These are phyloP conservation scores for Candida tammaniensis DNA, from an alignment of 805 yeast genomes.

Conservation along the genomic window DNA sequence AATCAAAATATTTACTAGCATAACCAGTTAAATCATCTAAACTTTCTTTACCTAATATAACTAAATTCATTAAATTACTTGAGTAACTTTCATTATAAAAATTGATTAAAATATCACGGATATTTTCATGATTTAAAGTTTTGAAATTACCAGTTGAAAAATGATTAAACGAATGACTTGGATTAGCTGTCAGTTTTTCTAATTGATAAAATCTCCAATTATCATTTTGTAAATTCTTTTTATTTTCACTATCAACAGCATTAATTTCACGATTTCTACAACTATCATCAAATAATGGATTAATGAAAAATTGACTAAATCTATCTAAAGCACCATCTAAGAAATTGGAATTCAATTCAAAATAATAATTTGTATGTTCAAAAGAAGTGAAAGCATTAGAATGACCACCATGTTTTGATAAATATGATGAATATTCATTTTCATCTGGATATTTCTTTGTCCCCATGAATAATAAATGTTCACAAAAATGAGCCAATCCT, in stretches of 20 bases:
- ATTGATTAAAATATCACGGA: constrained; percentile 75
- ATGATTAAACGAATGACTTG: constrained; percentile 77
- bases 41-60: constrained; percentile 77
- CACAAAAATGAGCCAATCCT: constrained; percentile 75
- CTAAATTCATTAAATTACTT: constrained; percentile 84
- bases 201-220: constrained; percentile 85
- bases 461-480: constrained; percentile 72
- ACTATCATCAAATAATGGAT: constrained; percentile 69
- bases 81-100: constrained; percentile 75
- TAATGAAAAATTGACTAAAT: constrained; percentile 87
- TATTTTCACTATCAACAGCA: constrained; percentile 95
- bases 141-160: constrained; percentile 85
- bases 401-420: constrained; percentile 82
- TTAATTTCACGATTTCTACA: constrained; percentile 90
- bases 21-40: constrained; percentile 68
- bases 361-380: constrained; percentile 86
- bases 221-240: constrained; percentile 89
- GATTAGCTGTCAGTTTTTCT: constrained; percentile 70
- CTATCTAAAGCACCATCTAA: constrained; percentile 88
- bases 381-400: constrained; percentile 92
- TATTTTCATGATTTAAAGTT: constrained; percentile 72
- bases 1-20: constrained; percentile 65
- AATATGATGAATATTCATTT: constrained; percentile 68
- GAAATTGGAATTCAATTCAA: constrained; percentile 74
- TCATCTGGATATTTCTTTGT: constrained; percentile 73